Percentiles rank a stretch among this genome's conserved stretches.
Evolutionary conservation across 208 protist species (phyloP).

Genomic region (Strigomonas galati): DNA sequence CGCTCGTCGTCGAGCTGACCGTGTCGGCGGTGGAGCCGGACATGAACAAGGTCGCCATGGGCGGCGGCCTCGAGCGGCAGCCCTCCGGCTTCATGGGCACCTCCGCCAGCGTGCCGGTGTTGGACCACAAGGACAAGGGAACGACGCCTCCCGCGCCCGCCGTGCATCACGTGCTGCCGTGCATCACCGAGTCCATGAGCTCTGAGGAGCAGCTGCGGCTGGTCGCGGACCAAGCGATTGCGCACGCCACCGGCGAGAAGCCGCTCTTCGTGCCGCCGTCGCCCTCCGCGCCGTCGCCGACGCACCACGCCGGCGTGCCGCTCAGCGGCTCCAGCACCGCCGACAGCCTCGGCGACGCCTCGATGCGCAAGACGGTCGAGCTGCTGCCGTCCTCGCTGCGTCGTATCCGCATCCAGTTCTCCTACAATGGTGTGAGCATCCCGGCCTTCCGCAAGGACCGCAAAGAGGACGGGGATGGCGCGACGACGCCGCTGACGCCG

Average conservation of each 20-base stretch:
- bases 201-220: no score
- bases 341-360: constrained; percentile 8
- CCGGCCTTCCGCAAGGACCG: not conserved
- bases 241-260: not conserved
- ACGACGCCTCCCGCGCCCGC: not conserved
- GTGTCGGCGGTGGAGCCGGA: constrained; percentile 41
- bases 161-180: not conserved
- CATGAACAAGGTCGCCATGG: constrained; percentile 3
- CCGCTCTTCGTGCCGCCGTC: not conserved
- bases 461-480: not conserved
- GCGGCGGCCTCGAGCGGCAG: not conserved
- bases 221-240: not conserved
- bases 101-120: not conserved
- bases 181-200: not conserved
- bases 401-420: constrained; percentile 67
- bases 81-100: not conserved
- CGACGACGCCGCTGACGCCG: not conserved
- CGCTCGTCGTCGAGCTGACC: constrained; percentile 36
- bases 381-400: constrained; percentile 46
- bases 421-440: constrained; percentile 50
- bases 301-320: not conserved
- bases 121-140: not conserved
- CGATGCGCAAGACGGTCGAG: constrained; percentile 19
- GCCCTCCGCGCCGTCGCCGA: not conserved
- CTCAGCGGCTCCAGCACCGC: not conserved